Evolutionary conservation across 805 yeast species (phyloP).

Genomic region (Wickerhamomyces chaumierensis): DNA sequence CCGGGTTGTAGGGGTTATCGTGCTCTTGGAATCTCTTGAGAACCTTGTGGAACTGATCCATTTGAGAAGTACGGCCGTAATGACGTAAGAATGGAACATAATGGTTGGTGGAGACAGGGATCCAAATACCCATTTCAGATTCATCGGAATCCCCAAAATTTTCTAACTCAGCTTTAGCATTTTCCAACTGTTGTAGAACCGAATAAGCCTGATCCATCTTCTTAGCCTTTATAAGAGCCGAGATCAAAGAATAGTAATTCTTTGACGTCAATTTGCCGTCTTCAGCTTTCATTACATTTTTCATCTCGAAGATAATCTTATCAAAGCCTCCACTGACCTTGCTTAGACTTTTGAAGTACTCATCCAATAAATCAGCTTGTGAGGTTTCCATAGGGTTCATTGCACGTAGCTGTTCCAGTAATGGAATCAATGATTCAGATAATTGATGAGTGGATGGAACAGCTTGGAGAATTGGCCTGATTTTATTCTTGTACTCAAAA

Average conservation of each 20-base stretch:
- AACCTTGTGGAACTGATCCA: slow-evolving; percentile 19
- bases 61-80: slow-evolving; percentile 19
- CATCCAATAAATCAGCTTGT: slow-evolving; percentile 11
- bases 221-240: slow-evolving; percentile 14
- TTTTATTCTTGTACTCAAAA: slow-evolving; percentile 13
- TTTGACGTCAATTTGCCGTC: slow-evolving; percentile 11
- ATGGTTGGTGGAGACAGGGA: slow-evolving; percentile 29
- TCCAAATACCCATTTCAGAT: no score
- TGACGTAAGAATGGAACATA: slow-evolving; percentile 28
- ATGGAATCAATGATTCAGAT: slow-evolving; percentile 7
- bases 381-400: slow-evolving; percentile 8
- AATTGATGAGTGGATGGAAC: slow-evolving; percentile 7
- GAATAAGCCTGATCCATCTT: slow-evolving; percentile 21
- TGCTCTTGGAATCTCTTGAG: slow-evolving; percentile 21
- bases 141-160: no score
- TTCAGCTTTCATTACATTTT: slow-evolving; percentile 3
- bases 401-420: slow-evolving; percentile 11
- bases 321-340: slow-evolving; percentile 9
- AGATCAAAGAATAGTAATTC: slow-evolving; percentile 17
- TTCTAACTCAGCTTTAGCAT: slow-evolving; percentile 9
- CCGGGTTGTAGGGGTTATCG: slow-evolving; percentile 22
- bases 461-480: slow-evolving; percentile 14
- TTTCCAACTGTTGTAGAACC: slow-evolving; percentile 23
- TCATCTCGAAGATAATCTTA: slow-evolving; percentile 6
- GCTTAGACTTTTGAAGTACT: slow-evolving; percentile 10